Evolutionary conservation across 371 early-diverging fungal genomes (phyloP).

Genomic region (Mortierella sp.): DNA sequence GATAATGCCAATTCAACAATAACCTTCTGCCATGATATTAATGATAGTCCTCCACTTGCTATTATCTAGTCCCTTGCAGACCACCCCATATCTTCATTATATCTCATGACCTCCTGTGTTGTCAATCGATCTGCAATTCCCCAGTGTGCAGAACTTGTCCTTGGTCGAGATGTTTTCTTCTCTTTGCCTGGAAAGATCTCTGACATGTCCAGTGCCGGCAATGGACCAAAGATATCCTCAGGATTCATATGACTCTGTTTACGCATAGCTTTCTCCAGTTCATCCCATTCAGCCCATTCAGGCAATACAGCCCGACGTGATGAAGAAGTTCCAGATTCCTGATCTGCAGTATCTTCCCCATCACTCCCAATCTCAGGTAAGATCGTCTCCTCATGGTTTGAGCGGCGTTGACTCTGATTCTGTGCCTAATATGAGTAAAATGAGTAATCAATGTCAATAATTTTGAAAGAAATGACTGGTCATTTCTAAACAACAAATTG

Average conservation of each 20-base stretch:
- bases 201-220: constrained; percentile 34
- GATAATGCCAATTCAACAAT: no score
- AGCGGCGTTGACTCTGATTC: not conserved
- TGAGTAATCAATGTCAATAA: not conserved
- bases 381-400: constrained; percentile 18
- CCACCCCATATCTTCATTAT: constrained; percentile 54
- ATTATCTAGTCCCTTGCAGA: not conserved
- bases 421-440: constrained; percentile 2
- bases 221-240: constrained; percentile 41
- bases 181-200: constrained; percentile 30
- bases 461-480: not conserved
- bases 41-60: not conserved
- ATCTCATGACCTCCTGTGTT: constrained; percentile 25
- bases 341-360: constrained; percentile 7
- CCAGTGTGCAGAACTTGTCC: constrained; percentile 49
- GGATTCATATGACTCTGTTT: constrained; percentile 35
- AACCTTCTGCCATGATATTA: no score
- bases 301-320: constrained; percentile 3
- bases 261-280: constrained; percentile 28
- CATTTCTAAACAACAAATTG: not conserved
- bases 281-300: constrained; percentile 33
- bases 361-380: constrained; percentile 45
- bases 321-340: not conserved
- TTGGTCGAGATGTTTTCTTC: not conserved
- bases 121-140: constrained; percentile 40